Conservation (phyloP, 2,329 filamentous ascomycete genomes). For the Colletotrichum caudatum region DNA sequence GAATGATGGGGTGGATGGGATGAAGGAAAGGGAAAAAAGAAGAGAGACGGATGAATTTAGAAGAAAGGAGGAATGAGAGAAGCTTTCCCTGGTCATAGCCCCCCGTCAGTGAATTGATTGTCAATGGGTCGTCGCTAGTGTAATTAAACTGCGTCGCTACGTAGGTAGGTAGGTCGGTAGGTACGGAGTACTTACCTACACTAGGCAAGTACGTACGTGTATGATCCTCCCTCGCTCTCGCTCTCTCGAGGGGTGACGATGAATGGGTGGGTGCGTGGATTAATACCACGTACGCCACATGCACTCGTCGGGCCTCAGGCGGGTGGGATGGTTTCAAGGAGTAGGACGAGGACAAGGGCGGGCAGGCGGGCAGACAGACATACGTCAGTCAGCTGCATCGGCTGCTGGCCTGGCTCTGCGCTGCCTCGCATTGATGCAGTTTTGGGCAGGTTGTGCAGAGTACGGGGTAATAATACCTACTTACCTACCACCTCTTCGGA, state of each 20-base stretch:
- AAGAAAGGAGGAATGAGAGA: neutral
- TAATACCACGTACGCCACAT: neutral
- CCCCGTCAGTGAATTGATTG: neutral
- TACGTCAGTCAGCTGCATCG: constrained; percentile 21
- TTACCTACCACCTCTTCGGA: too few species aligned
- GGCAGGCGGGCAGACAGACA: neutral
- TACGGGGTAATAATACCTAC: too few species aligned
- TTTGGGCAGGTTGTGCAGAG: neutral
- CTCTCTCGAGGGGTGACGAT: neutral
- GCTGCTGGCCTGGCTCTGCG: constrained; percentile 4
- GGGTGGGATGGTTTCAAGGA: constrained; percentile 10
- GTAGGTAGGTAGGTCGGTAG: neutral
- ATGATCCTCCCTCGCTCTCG: too few species aligned
- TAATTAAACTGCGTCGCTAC: neutral
- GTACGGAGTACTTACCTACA: too few species aligned
- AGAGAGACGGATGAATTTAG: neutral
- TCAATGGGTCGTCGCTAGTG: constrained; percentile 1
- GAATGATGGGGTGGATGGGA: neutral
- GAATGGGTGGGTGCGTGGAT: neutral
- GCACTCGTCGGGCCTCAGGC: neutral
- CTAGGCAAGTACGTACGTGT: too few species aligned
- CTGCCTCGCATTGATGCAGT: neutral
- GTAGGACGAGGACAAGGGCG: neutral
- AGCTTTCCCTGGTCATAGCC: constrained; percentile 1
- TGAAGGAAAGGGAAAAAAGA: neutral